A percentile compares a stretch with the other conserved stretches of the same genome.
Evolutionary conservation across 192 early-diverging fungal genomes (phyloP).

Genomic region (Powellomyces hirtus): DNA sequence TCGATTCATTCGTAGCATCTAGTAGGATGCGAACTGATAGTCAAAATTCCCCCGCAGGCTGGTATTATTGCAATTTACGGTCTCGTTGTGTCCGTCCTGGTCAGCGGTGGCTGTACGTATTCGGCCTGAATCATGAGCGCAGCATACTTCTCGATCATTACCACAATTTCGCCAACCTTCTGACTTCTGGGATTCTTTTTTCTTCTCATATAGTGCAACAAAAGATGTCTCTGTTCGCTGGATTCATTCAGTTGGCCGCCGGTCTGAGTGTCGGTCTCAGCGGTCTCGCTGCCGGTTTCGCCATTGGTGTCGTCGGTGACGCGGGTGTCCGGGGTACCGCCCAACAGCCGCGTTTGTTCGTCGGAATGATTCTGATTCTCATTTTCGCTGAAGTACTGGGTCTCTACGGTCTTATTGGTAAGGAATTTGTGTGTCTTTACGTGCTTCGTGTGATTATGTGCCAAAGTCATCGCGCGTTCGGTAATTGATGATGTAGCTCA

Average conservation of each 20-base stretch:
- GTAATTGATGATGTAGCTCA: not conserved
- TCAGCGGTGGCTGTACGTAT: conserved; percentile 71
- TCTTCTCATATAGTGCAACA: conserved; percentile 22
- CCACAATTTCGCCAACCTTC: not conserved
- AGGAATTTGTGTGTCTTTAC: too few species aligned
- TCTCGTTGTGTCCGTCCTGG: conserved; percentile 90
- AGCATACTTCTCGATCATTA: conserved; percentile 7
- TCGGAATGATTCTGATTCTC: conserved; percentile 83
- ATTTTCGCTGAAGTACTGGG: conserved; percentile 99
- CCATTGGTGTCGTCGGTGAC: conserved; percentile 96
- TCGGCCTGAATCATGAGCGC: not conserved
- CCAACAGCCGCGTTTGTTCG: conserved; percentile 87
- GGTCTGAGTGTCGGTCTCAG: conserved; percentile 89
- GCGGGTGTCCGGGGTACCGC: conserved; percentile 88
- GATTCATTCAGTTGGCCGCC: conserved; percentile 90
- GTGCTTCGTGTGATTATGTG: too few species aligned
- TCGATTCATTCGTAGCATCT: too few species aligned
- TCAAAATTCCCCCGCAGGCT: conserved; percentile 46
- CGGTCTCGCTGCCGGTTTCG: conserved; percentile 92
- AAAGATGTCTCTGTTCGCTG: conserved; percentile 57
- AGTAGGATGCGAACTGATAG: too few species aligned
- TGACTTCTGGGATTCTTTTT: conserved; percentile 12
- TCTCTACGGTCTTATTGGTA: conserved; percentile 87
- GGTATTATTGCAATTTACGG: conserved; percentile 99
- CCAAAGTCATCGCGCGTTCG: not conserved